Conservation (phyloP, 140 eudicot genomes). For the Oenanthe javanica region DNA sequence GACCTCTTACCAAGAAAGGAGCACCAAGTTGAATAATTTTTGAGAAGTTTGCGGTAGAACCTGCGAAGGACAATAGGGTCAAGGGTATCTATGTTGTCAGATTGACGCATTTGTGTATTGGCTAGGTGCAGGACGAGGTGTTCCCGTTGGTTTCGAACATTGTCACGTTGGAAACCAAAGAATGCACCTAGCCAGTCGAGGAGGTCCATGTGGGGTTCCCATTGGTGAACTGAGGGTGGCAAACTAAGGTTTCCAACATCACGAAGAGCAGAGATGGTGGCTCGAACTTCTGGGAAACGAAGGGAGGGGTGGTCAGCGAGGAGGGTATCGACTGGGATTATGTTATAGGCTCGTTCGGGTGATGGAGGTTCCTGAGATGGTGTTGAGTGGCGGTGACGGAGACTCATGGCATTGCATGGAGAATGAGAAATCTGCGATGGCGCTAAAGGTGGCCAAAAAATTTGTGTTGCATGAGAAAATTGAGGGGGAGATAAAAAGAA, state of each 20-base stretch:
- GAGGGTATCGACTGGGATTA: constrained; percentile 70
- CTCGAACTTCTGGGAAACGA: constrained; percentile 88
- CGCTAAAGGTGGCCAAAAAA: not conserved
- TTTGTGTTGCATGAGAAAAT: not conserved
- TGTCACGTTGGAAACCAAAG: constrained; percentile 7
- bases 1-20: not conserved
- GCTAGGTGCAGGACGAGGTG: constrained; percentile 8
- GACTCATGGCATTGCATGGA: constrained; percentile 20
- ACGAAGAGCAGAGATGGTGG: constrained; percentile 69
- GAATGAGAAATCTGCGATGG: constrained; percentile 13
- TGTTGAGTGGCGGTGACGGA: constrained; percentile 22
- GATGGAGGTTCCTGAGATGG: constrained; percentile 16
- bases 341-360: constrained; percentile 40
- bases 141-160: constrained; percentile 41
- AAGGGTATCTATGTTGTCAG: constrained; percentile 12
- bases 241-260: constrained; percentile 44
- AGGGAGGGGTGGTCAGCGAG: constrained; percentile 85
- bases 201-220: constrained; percentile 14
- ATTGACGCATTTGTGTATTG: constrained; percentile 12
- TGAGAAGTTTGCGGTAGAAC: not conserved
- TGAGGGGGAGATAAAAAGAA: not conserved
- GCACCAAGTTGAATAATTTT: constrained; percentile 1
- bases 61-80: constrained; percentile 2
- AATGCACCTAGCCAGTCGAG: constrained; percentile 5
- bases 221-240: not conserved